phyloP scores from a whole-genome alignment of 768 basidiomycete species.

The Gloeophyllum trabeum region DNA sequence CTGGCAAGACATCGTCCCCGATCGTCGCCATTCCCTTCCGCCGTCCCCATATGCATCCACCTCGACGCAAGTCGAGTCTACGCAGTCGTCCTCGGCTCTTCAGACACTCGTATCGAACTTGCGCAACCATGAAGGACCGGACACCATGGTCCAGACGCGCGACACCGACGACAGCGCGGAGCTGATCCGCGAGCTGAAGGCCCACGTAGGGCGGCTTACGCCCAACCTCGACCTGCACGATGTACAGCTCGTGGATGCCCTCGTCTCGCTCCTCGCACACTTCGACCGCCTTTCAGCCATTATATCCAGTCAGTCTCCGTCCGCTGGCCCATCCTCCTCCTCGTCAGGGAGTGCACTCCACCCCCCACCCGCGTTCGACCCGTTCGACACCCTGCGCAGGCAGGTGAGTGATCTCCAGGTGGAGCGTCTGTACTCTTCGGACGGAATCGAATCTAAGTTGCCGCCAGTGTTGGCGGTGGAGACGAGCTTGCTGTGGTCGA shows the following conservation, averaged over 20 bases:
- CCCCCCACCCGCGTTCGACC: conserved; percentile 6
- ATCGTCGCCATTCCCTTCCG: conserved; percentile 52
- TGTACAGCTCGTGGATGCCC: conserved; percentile 50
- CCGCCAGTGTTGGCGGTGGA: conserved; percentile 43
- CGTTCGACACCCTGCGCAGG: conserved; percentile 31
- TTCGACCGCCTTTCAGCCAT: conserved; percentile 47
- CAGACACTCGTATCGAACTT: conserved; percentile 54
- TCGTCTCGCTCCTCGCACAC: conserved; percentile 60
- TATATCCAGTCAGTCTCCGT: conserved; percentile 8
- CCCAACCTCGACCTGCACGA: conserved; percentile 35
- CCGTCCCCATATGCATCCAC: conserved; percentile 20
- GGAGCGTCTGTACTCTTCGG: conserved; percentile 35
- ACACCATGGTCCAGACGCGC: conserved; percentile 32
- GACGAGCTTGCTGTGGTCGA: conserved; percentile 58
- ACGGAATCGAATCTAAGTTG: conserved; percentile 21
- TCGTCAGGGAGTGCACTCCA: too few species aligned
- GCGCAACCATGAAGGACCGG: conserved; percentile 26
- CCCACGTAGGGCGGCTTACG: conserved; percentile 38
- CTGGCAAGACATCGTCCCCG: conserved; percentile 47
- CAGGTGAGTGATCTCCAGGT: conserved; percentile 61
- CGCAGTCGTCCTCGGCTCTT: conserved; percentile 32
- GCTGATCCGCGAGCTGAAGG: conserved; percentile 48
- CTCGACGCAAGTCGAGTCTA: conserved; percentile 15
- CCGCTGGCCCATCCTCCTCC: conserved; percentile 7
- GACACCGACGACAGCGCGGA: conserved; percentile 31